These are phyloP conservation scores for Calvatia gigantea DNA, from an alignment of 768 basidiomycete species.

Conservation along the genomic window DNA sequence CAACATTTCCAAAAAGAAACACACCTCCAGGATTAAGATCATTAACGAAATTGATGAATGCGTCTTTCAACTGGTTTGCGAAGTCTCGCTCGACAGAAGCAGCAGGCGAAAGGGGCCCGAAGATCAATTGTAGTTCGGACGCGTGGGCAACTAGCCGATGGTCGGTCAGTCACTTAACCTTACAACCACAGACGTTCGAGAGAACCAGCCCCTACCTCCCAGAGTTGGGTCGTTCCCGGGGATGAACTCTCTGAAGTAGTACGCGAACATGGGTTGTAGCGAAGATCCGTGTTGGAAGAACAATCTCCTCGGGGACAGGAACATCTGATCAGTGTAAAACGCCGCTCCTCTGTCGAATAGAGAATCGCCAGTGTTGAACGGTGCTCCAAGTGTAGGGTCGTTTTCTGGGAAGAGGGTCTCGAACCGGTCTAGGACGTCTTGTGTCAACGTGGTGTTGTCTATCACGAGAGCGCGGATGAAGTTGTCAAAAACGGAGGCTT, in stretches of 20 bases:
- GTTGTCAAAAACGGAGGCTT: constrained; percentile 40
- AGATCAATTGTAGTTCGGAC: constrained; percentile 45
- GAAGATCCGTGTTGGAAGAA: constrained; percentile 47
- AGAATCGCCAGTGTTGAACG: constrained; percentile 57
- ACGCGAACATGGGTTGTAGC: constrained; percentile 47
- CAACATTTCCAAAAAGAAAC: constrained; percentile 17
- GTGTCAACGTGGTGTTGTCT: constrained; percentile 46
- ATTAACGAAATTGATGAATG: constrained; percentile 54
- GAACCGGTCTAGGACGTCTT: constrained; percentile 36
- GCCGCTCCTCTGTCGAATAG: constrained; percentile 53
- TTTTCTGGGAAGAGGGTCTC: constrained; percentile 44
- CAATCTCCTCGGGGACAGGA: constrained; percentile 43
- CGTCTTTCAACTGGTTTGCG: constrained; percentile 44
- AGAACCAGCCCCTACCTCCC: constrained; percentile 39
- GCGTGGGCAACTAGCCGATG: constrained; percentile 39
- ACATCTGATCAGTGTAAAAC: constrained; percentile 62
- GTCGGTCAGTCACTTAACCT: not conserved
- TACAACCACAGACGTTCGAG: too few species aligned
- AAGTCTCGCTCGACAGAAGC: constrained; percentile 40
- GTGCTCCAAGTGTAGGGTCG: constrained; percentile 41
- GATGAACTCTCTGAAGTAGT: constrained; percentile 55
- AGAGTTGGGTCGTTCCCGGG: constrained; percentile 45
- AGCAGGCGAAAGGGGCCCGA: constrained; percentile 39
- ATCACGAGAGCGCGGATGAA: constrained; percentile 49
- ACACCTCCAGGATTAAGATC: constrained; percentile 54